Percentiles rank a stretch among this genome's conserved stretches.
These are phyloP conservation scores for Diplosphaera chodatii DNA, from an alignment of 139 green algal genomes.

Conservation along the genomic window DNA sequence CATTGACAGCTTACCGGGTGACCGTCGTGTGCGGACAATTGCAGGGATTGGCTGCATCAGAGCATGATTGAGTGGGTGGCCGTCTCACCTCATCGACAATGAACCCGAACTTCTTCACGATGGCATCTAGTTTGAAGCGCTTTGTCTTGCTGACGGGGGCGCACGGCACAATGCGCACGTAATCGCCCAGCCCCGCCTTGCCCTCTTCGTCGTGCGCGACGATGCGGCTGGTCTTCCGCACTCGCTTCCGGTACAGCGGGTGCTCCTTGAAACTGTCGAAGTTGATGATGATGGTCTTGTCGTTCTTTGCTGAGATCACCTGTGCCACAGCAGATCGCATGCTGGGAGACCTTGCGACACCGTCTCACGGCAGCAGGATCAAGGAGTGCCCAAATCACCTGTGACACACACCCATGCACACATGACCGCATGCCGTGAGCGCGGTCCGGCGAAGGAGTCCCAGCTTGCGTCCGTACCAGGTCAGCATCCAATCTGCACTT, in stretches of 20 bases:
- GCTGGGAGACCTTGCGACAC: too few species aligned
- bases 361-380: neutral
- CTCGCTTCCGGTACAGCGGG: neutral
- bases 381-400: neutral
- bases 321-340: neutral
- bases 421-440: too few species aligned
- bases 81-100: neutral
- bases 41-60: too few species aligned
- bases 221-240: neutral
- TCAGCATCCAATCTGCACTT: neutral
- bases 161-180: neutral
- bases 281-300: neutral
- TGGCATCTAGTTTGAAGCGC: neutral
- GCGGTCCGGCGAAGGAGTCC: too few species aligned
- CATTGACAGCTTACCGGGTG: too few species aligned
- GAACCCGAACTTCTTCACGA: neutral
- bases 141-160: neutral
- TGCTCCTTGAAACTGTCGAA: neutral
- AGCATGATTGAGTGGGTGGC: too few species aligned
- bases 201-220: neutral
- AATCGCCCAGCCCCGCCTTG: neutral
- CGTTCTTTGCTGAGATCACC: neutral
- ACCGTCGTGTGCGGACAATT: too few species aligned
- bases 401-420: too few species aligned
- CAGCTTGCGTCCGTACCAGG: too few species aligned